These are phyloP conservation scores for Cladobotryum mycophilum DNA, from an alignment of 2,329 filamentous ascomycete genomes.

Conservation along the genomic window DNA sequence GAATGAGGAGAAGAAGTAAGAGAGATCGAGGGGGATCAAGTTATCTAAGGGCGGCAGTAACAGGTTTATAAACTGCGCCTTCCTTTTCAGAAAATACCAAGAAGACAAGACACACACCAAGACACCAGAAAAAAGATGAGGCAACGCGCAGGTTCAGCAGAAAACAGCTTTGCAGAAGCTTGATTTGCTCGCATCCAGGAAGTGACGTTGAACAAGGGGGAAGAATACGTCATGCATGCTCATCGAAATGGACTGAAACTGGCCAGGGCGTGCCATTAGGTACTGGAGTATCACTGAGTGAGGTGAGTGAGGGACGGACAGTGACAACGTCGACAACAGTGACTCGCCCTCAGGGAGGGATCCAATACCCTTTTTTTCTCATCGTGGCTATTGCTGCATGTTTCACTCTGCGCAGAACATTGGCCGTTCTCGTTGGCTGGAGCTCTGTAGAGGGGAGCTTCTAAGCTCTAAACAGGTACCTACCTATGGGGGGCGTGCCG, in stretches of 20 bases:
- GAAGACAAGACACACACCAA: neutral
- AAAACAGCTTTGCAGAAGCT: slow-evolving; percentile 8
- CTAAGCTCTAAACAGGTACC: too few species aligned
- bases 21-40: neutral
- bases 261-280: neutral
- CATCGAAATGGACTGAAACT: neutral
- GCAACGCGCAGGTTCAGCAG: too few species aligned
- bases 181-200: slow-evolving; percentile 13
- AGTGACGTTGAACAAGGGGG: slow-evolving; percentile 30
- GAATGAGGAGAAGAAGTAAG: slow-evolving; percentile 11
- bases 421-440: too few species aligned
- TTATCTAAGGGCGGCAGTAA: neutral
- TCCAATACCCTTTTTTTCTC: too few species aligned
- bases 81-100: neutral
- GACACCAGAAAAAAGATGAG: neutral
- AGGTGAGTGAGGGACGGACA: too few species aligned
- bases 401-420: too few species aligned
- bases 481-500: neutral
- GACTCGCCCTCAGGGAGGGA: too few species aligned
- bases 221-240: slow-evolving; percentile 28
- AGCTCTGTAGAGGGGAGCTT: too few species aligned
- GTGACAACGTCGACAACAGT: neutral
- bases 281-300: neutral
- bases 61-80: slow-evolving; percentile 16
- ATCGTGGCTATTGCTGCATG: too few species aligned